Percentiles rank a stretch among this genome's conserved stretches.
Evolutionary conservation across 1,139 yeast species (phyloP).

Genomic region (Pichia norvegensis): DNA sequence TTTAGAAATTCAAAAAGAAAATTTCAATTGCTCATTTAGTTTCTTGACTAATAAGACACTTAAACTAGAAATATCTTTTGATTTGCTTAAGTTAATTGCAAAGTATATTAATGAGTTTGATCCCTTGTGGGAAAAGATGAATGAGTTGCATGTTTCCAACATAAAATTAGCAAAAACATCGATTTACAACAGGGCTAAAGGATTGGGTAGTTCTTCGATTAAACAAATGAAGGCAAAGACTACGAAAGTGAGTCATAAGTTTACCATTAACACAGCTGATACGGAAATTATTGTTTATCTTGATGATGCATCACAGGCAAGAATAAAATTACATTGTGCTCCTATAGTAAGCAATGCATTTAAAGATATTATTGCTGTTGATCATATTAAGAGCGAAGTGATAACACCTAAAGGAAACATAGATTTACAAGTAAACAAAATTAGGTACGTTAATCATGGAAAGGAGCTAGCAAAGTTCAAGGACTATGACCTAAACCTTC

Average conservation of each 20-base stretch:
- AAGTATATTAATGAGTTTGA: not conserved
- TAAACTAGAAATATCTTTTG: conserved; percentile 29
- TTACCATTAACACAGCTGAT: not conserved
- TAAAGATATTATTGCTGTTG: not conserved
- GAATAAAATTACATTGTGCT: not conserved
- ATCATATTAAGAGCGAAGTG: not conserved
- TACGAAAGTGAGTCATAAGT: not conserved
- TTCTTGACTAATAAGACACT: conserved; percentile 41
- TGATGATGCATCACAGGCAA: not conserved
- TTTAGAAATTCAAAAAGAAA: conserved; percentile 37
- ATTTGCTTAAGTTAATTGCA: not conserved
- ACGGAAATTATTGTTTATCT: not conserved
- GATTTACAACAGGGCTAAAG: not conserved
- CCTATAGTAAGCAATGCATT: conserved; percentile 2
- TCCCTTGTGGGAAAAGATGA: conserved; percentile 4
- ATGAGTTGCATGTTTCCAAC: not conserved
- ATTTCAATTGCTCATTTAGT: conserved; percentile 31
- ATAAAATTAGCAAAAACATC: conserved; percentile 1
- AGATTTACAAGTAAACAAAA: not conserved
- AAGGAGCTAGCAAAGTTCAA: conserved; percentile 2
- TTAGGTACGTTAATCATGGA: conserved; percentile 1
- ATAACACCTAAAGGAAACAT: not conserved
- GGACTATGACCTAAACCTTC: conserved; percentile 6
- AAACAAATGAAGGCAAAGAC: not conserved
- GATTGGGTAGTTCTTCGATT: not conserved